phyloP scores from a whole-genome alignment of 768 basidiomycete species.

The Dictyophora rubrovolvata region DNA sequence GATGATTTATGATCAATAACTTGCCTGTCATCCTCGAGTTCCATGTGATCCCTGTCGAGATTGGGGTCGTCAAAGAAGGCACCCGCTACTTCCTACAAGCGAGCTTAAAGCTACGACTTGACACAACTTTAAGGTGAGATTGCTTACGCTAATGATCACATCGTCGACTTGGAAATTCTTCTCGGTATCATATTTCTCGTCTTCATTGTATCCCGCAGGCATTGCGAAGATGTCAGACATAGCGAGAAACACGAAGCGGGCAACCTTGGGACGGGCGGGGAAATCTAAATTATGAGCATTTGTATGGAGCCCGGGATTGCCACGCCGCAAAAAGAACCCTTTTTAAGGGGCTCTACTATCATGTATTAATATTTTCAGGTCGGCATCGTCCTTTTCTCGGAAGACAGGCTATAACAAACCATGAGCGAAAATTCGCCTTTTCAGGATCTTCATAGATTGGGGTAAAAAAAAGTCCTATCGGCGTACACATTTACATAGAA shows the following conservation, averaged over 20 bases:
- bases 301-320: too few relatives aligned
- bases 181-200: slow-evolving; percentile 5
- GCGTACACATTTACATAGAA: too few relatives aligned
- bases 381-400: too few relatives aligned
- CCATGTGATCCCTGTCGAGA: slow-evolving; percentile 37
- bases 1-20: slow-evolving; percentile 10
- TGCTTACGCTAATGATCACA: not conserved
- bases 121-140: not conserved
- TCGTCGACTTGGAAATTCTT: not conserved
- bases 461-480: too few relatives aligned
- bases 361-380: too few relatives aligned
- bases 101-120: not conserved
- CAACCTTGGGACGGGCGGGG: not conserved
- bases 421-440: too few relatives aligned
- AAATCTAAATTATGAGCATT: too few relatives aligned
- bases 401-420: too few relatives aligned
- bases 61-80: slow-evolving; percentile 42
- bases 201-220: not conserved
- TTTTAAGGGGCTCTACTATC: too few relatives aligned
- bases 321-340: too few relatives aligned
- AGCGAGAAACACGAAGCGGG: not conserved
- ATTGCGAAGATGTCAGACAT: not conserved
- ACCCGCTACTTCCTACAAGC: slow-evolving; percentile 2
- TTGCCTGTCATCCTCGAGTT: slow-evolving; percentile 25
- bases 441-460: too few relatives aligned